These are phyloP conservation scores for Globisporangium spinosum DNA, from an alignment of 352 stramenopile genomes.

Conservation along the genomic window DNA sequence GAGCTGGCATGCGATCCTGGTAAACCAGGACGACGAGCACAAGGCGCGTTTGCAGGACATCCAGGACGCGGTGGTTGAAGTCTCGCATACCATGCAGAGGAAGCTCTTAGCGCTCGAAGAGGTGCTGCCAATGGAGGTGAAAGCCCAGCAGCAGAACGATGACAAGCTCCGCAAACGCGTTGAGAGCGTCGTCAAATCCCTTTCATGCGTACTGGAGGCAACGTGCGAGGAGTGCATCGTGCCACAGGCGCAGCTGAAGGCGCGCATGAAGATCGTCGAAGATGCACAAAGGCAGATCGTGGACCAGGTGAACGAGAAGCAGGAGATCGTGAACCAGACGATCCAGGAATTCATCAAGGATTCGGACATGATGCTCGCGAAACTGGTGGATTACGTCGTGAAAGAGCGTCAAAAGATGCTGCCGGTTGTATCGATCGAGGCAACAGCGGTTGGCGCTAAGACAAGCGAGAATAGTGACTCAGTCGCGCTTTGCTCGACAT, in stretches of 20 bases:
- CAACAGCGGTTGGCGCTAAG: neutral
- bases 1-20: conserved; percentile 24
- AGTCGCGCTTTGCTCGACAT: neutral
- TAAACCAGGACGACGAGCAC: conserved; percentile 40
- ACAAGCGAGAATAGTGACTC: neutral
- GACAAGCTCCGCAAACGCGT: conserved; percentile 48
- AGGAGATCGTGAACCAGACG: conserved; percentile 25
- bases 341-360: conserved; percentile 30
- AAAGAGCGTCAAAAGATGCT: neutral
- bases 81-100: conserved; percentile 33
- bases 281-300: conserved; percentile 15
- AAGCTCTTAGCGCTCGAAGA: conserved; percentile 56
- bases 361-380: conserved; percentile 28
- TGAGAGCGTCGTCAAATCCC: conserved; percentile 35
- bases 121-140: conserved; percentile 58
- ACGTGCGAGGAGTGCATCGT: conserved; percentile 27
- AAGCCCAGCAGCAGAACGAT: conserved; percentile 51
- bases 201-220: conserved; percentile 30
- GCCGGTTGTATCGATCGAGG: neutral
- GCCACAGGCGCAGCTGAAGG: conserved; percentile 17
- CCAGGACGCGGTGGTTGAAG: conserved; percentile 29
- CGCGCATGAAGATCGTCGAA: conserved; percentile 34
- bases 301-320: conserved; percentile 24
- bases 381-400: conserved; percentile 14
- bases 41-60: conserved; percentile 25